Evolutionary conservation across 164 flowering plant species (phyloP), one percentile per base, ranked within the genome.

Genomic region (Macadamia tetraphylla): DNA sequence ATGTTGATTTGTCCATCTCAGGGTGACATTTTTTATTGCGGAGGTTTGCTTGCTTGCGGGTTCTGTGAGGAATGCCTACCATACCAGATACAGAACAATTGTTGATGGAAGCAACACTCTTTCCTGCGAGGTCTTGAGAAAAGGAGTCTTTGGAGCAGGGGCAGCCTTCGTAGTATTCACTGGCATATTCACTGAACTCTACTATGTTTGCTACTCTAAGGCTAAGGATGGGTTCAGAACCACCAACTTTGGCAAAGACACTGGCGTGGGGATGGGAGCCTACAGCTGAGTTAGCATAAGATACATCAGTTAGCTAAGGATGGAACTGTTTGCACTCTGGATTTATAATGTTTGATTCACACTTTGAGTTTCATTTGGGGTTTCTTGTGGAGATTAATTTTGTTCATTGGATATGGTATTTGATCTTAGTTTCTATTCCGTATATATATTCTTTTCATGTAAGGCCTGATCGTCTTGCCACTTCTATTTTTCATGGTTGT

Each of bases 11-110:
- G 12, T 73, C 8, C 67, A 6, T 67, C 44, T 62, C 78, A 92
- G 98, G 98, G 64, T 90, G 46, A 80, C 84, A 35, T 92, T 90
- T 71, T 17, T 87, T 53, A 83, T 89, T 35, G 99, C 97, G 0
- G 97, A 94, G 82, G 71, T 70, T 2, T 90, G 92, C 82, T 73
- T 94, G 80, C 67, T 92, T 60, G 95, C 94, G 23, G 99, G 90
- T 53, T 90, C 97, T 8, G 88, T 88, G 43, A 83, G 79, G 78
- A 94, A 94, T 62, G 97, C 95, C 9, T 84, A 88, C 76, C 95
- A 89, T 85, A 85, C 94, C 71, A 90, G 83, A 75, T 88, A 86
- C 83, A 71, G 80, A 69, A 69, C 74, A 29, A 40, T 77, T 10
- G 81, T 80, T 58, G 5, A 35, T 35, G 56, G 51, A 3, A 74